phyloP scores from a whole-genome alignment of 202 grass and related monocot species.

The Elaeis oleifera region DNA sequence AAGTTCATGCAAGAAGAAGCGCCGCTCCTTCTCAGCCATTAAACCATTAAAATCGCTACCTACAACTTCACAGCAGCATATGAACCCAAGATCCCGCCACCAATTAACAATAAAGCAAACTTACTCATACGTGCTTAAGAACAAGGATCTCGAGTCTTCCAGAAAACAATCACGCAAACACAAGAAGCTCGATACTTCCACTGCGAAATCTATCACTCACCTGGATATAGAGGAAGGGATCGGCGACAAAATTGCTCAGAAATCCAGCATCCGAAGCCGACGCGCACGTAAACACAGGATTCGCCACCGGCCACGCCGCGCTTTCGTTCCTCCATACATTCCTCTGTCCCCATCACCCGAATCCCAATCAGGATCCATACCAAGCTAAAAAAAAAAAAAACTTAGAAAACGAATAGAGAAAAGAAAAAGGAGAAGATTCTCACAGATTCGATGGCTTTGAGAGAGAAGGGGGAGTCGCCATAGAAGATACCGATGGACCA shows the following conservation, averaged over 20 bases:
- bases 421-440: not conserved
- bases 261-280: slow-evolving; percentile 40
- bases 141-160: no score
- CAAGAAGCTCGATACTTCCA: no score
- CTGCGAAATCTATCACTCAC: slow-evolving; percentile 23
- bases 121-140: no score
- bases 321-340: slow-evolving; percentile 38
- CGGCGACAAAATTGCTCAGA: slow-evolving; percentile 76
- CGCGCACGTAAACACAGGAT: slow-evolving; percentile 67
- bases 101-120: no score
- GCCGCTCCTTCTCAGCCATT: no score
- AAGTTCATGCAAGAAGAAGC: no score
- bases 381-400: not conserved
- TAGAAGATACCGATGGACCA: slow-evolving; percentile 76
- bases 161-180: no score
- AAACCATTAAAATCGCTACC: no score
- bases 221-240: slow-evolving; percentile 87
- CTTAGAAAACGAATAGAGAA: not conserved
- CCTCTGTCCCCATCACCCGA: slow-evolving; percentile 33
- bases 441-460: slow-evolving; percentile 71
- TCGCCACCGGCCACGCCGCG: slow-evolving; percentile 72
- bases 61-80: no score
- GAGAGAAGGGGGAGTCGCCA: slow-evolving; percentile 65
- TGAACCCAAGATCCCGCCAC: no score
- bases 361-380: slow-evolving; percentile 6